Conservation (phyloP, 2,329 filamentous ascomycete species). For the Dactylellina haptotyla region DNA sequence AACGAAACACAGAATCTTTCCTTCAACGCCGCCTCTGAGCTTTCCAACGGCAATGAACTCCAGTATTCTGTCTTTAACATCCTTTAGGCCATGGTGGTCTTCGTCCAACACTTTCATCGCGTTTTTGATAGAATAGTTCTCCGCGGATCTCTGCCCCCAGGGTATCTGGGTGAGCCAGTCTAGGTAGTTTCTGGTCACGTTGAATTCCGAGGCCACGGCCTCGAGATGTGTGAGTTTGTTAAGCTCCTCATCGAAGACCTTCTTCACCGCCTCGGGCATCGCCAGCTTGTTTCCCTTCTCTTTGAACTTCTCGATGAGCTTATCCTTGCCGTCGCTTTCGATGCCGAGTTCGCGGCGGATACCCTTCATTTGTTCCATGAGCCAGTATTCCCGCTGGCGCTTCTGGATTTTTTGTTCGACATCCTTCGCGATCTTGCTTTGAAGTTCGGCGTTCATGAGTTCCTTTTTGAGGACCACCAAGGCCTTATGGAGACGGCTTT, state of each 20-base stretch:
- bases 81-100: slow-evolving; percentile 95
- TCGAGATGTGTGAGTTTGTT: slow-evolving; percentile 97
- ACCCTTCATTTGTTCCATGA: slow-evolving; percentile 99
- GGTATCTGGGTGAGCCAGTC: slow-evolving; percentile 99
- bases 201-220: slow-evolving; percentile 95
- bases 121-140: slow-evolving; percentile 95
- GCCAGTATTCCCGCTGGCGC: slow-evolving; percentile 95
- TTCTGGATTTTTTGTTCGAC: slow-evolving; percentile 98
- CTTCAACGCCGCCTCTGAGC: slow-evolving; percentile 93
- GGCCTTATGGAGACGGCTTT: slow-evolving; percentile 90
- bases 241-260: slow-evolving; percentile 97
- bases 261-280: slow-evolving; percentile 96
- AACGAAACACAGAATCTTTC: slow-evolving; percentile 97
- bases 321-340: slow-evolving; percentile 97
- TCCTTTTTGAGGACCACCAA: slow-evolving; percentile 95
- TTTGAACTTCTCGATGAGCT: slow-evolving; percentile 95
- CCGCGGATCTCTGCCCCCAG: slow-evolving; percentile 92
- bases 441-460: slow-evolving; percentile 95
- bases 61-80: slow-evolving; percentile 97
- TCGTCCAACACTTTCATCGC: slow-evolving; percentile 91
- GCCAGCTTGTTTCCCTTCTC: slow-evolving; percentile 92
- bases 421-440: slow-evolving; percentile 97
- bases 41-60: slow-evolving; percentile 99
- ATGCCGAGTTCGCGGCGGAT: slow-evolving; percentile 95
- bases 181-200: slow-evolving; percentile 96